phyloP scores from a whole-genome alignment of 2,329 filamentous ascomycete species.

The Talaromyces marneffei region DNA sequence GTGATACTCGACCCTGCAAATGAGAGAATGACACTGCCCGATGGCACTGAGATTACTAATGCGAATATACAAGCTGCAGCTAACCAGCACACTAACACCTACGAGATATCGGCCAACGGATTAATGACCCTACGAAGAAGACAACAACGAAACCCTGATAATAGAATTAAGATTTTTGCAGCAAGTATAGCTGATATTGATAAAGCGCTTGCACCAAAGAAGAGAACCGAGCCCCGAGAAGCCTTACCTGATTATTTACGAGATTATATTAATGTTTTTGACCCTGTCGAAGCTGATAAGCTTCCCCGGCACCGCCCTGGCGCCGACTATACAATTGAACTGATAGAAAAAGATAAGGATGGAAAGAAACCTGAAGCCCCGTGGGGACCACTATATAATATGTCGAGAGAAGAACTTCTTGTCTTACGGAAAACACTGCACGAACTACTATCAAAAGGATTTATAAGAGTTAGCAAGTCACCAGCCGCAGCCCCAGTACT shows the following conservation, averaged over 20 bases:
- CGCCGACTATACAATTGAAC: conserved; percentile 18
- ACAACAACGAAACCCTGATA: background rate
- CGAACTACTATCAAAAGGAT: conserved; percentile 17
- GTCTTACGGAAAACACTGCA: too few species aligned
- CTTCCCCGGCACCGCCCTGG: conserved; percentile 13
- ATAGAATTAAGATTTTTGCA: background rate
- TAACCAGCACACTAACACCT: background rate
- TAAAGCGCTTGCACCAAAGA: conserved; percentile 4
- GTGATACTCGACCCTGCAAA: background rate
- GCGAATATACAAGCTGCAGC: background rate
- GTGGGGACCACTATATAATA: conserved; percentile 16
- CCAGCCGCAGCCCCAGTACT: conserved; percentile 16
- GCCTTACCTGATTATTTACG: conserved; percentile 11
- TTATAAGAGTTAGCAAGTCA: conserved; percentile 18
- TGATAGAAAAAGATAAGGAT: conserved; percentile 6
- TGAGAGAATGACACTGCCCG: background rate
- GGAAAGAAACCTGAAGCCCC: conserved; percentile 12
- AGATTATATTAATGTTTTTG: conserved; percentile 9
- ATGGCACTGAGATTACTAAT: background rate
- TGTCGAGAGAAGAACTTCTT: conserved; percentile 17
- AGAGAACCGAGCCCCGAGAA: conserved; percentile 4
- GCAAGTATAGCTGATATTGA: background rate
- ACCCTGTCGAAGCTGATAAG: conserved; percentile 13
- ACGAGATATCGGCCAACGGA: background rate
- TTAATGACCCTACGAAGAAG: background rate